phyloP scores from a whole-genome alignment of 140 eudicot genomes.

The Bidens hawaiensis region DNA sequence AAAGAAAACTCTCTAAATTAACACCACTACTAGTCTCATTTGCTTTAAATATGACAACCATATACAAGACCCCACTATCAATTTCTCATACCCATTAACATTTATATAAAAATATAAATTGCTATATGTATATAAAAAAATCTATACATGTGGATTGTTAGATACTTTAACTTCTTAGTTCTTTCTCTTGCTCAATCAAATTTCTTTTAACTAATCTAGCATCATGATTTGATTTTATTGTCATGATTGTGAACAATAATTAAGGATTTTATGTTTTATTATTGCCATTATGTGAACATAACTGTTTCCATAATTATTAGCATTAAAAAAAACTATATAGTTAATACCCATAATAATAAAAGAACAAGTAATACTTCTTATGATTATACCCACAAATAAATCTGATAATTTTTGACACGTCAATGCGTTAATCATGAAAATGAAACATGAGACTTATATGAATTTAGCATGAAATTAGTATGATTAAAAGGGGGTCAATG shows the following conservation, averaged over 20 bases:
- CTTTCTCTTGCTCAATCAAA: too few relatives aligned
- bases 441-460: not conserved
- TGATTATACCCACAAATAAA: too few relatives aligned
- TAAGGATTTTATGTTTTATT: too few relatives aligned
- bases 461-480: not conserved
- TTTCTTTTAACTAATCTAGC: not conserved
- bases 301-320: too few relatives aligned
- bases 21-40: slow-evolving; percentile 19
- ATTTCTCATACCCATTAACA: slow-evolving; percentile 22
- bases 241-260: not conserved
- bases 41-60: slow-evolving; percentile 36
- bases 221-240: not conserved
- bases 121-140: not conserved
- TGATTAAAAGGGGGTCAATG: not conserved
- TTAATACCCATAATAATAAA: too few relatives aligned
- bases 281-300: too few relatives aligned
- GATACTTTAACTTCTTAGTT: too few relatives aligned
- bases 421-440: too few relatives aligned
- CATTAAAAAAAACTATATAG: too few relatives aligned
- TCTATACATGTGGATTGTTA: not conserved
- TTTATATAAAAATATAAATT: not conserved
- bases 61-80: slow-evolving; percentile 26
- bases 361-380: too few relatives aligned
- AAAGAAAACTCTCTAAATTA: slow-evolving; percentile 30
- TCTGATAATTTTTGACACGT: too few relatives aligned